Evolutionary conservation across 2,329 filamentous ascomycete species (phyloP).

Genomic region (Pseudocercospora crystallina): DNA sequence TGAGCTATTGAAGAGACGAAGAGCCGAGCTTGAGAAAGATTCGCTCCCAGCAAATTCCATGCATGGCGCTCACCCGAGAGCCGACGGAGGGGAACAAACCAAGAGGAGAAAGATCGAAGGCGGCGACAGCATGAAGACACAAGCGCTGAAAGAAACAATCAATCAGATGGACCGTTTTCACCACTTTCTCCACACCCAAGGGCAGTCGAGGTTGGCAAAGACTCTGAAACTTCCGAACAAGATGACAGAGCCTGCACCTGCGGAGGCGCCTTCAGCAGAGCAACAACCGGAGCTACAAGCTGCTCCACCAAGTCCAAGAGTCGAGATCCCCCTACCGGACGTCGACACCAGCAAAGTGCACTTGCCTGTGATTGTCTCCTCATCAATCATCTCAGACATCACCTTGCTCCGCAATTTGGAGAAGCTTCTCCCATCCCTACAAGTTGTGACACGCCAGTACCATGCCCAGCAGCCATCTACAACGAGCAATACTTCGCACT

Average conservation of each 20-base stretch:
- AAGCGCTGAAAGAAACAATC: too few species aligned
- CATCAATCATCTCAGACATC: neutral
- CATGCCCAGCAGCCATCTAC: slow-evolving; percentile 21
- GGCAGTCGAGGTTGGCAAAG: neutral
- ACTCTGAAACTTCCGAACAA: neutral
- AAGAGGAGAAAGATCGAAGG: too few species aligned
- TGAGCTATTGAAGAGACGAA: slow-evolving; percentile 1
- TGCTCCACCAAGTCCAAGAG: neutral
- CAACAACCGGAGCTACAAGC: neutral
- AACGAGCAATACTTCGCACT: neutral
- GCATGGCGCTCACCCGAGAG: neutral
- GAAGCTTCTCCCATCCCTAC: slow-evolving; percentile 48
- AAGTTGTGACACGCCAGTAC: slow-evolving; percentile 60
- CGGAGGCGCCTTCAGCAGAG: neutral
- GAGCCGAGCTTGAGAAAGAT: slow-evolving; percentile 2
- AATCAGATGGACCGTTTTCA: too few species aligned
- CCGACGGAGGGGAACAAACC: too few species aligned
- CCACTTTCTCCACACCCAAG: too few species aligned
- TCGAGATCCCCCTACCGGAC: neutral
- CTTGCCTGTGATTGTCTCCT: neutral
- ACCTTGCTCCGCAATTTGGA: slow-evolving; percentile 49
- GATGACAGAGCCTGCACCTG: neutral
- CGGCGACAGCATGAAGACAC: too few species aligned
- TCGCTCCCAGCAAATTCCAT: too few species aligned
- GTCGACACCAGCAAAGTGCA: neutral